These are phyloP conservation scores for Ceriops decandra DNA, from an alignment of 345 rosid genomes.

Conservation along the genomic window DNA sequence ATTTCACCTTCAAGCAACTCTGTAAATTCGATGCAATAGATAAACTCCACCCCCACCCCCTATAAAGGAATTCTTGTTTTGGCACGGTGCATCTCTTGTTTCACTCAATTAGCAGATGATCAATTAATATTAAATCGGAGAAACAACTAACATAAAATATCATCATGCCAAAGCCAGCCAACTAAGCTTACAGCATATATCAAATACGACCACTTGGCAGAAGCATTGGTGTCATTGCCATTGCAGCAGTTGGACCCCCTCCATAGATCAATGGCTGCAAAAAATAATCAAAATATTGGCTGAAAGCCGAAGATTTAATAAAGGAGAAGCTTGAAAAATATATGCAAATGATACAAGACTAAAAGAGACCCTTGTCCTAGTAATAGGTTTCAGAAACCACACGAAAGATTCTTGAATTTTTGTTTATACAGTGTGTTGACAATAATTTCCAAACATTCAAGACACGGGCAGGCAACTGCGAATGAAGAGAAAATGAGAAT, in stretches of 20 bases:
- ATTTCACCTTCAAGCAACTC: background rate
- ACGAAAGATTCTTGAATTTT: background rate
- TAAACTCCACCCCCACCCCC: background rate
- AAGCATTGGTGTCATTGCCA: constrained; percentile 98
- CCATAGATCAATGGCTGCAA: constrained; percentile 81
- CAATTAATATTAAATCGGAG: background rate
- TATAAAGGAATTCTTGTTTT: no score
- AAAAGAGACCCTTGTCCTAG: constrained; percentile 1
- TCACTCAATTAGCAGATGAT: background rate
- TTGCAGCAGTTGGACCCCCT: constrained; percentile 59
- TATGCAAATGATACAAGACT: background rate
- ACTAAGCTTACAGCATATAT: constrained; percentile 72
- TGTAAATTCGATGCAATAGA: background rate
- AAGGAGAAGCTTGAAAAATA: background rate
- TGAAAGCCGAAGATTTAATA: background rate
- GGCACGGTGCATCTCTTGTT: no score
- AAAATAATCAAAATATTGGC: constrained; percentile 17
- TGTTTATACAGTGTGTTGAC: background rate
- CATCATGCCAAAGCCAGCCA: background rate
- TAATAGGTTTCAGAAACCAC: background rate
- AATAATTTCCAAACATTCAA: background rate
- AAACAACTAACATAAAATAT: background rate
- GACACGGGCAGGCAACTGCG: background rate
- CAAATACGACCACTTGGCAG: constrained; percentile 92
- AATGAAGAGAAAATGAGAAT: background rate